Conservation (phyloP, 306 rosid species). For the Senna tora region DNA sequence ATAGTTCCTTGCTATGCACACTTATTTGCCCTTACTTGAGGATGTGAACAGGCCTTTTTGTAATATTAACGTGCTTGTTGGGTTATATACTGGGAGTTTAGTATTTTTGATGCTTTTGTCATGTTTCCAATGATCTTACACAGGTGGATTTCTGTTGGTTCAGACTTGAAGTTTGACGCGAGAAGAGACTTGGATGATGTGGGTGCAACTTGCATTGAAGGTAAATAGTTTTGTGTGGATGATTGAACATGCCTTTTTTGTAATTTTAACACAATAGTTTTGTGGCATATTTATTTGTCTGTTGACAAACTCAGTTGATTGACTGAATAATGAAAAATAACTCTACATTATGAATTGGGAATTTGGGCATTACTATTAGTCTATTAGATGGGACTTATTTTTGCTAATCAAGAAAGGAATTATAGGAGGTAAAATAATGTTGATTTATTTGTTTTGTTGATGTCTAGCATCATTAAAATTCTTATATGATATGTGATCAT, state of each 20-base stretch:
- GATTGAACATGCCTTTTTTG: no score
- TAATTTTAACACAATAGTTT: neutral
- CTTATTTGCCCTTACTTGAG: neutral
- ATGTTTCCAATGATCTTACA: slow-evolving; percentile 46
- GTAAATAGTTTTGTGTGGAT: slow-evolving; percentile 40
- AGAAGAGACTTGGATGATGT: slow-evolving; percentile 96
- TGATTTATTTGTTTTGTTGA: neutral
- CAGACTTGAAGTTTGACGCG: slow-evolving; percentile 98
- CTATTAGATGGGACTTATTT: neutral
- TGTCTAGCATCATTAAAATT: slow-evolving; percentile 1
- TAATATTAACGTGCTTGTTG: slow-evolving; percentile 16
- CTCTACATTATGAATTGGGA: slow-evolving; percentile 1
- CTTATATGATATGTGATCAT: neutral
- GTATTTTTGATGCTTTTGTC: slow-evolving; percentile 46
- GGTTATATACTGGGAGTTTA: slow-evolving; percentile 27
- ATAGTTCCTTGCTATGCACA: slow-evolving; percentile 18
- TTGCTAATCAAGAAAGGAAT: slow-evolving; percentile 12
- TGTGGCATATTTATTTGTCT: slow-evolving; percentile 10
- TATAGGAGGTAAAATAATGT: slow-evolving; percentile 3
- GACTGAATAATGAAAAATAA: neutral
- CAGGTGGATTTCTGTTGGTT: slow-evolving; percentile 99
- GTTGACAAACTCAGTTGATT: slow-evolving; percentile 6
- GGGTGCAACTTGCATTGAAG: slow-evolving; percentile 75
- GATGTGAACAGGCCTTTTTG: slow-evolving; percentile 10
- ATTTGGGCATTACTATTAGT: neutral